A percentile compares a stretch with the other conserved stretches of the same genome.
phyloP scores from a whole-genome alignment of 768 basidiomycete genomes.

The Mycena leptocephala region DNA sequence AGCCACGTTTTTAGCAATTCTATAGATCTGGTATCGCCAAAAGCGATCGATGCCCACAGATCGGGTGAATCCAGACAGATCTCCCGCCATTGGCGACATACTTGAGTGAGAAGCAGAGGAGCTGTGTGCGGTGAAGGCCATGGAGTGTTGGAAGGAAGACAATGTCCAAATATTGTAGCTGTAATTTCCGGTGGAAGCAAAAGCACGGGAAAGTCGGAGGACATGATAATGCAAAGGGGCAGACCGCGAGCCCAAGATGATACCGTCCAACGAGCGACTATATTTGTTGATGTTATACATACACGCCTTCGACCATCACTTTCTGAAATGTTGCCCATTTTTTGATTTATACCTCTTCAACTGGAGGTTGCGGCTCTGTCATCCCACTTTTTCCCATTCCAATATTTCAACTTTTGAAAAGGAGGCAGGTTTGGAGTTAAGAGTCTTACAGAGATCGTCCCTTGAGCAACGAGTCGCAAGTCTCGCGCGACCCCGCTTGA shows the following conservation, averaged over 20 bases:
- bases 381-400: background rate
- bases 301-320: too few species aligned
- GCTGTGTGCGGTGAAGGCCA: background rate
- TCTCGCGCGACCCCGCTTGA: too few species aligned
- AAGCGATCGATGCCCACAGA: conserved; percentile 9
- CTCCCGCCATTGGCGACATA: conserved; percentile 17
- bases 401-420: too few species aligned
- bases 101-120: conserved; percentile 15
- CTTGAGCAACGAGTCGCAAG: too few species aligned
- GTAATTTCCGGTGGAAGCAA: background rate
- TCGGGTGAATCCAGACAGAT: conserved; percentile 7
- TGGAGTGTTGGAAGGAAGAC: background rate
- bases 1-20: conserved; percentile 12
- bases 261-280: too few species aligned
- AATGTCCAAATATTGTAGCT: background rate
- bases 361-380: too few species aligned
- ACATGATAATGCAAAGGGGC: too few species aligned
- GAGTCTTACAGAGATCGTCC: too few species aligned
- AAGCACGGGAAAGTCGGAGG: background rate
- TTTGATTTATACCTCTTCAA: too few species aligned
- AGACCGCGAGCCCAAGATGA: too few species aligned
- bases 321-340: too few species aligned
- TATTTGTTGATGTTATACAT: background rate
- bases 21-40: background rate
- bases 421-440: too few species aligned